Evolutionary conservation across 1,284 basidiomycete species (phyloP).

Genomic region (Fomitopsis betulina): DNA sequence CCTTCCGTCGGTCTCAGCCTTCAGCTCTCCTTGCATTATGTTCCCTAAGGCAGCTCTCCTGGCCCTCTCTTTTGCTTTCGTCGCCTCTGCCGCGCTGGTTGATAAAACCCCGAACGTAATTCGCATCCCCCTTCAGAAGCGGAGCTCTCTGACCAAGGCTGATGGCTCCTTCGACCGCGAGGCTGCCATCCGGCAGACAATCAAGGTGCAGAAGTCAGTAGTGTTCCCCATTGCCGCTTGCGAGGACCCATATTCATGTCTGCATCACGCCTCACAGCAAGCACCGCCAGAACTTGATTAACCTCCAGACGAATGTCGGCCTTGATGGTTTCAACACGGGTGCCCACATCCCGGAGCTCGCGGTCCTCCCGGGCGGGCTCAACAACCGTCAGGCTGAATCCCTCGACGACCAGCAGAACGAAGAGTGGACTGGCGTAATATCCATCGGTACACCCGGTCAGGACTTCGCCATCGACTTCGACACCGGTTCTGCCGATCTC

Average conservation of each 20-base stretch:
- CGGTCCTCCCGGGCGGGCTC: constrained; percentile 1
- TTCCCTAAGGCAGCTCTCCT: constrained; percentile 21
- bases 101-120: constrained; percentile 5
- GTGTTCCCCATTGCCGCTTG: neutral
- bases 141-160: constrained; percentile 14
- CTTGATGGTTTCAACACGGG: constrained; percentile 6
- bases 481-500: constrained; percentile 25
- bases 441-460: constrained; percentile 18
- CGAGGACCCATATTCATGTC: neutral
- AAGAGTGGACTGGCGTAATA: constrained; percentile 18
- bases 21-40: constrained; percentile 9
- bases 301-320: constrained; percentile 20
- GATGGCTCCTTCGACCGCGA: constrained; percentile 21
- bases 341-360: constrained; percentile 8
- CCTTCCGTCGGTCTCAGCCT: neutral
- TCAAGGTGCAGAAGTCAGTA: constrained; percentile 16
- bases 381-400: constrained; percentile 10
- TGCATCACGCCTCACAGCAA: constrained; percentile 11
- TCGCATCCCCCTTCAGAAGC: constrained; percentile 18
- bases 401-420: constrained; percentile 13
- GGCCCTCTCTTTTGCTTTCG: constrained; percentile 16
- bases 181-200: constrained; percentile 12
- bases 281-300: constrained; percentile 17
- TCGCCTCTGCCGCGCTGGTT: constrained; percentile 16
- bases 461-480: constrained; percentile 22